Base-by-base conservation (phyloP, 2,329 filamentous ascomycete species). In the Colletotrichum sp. region DNA sequence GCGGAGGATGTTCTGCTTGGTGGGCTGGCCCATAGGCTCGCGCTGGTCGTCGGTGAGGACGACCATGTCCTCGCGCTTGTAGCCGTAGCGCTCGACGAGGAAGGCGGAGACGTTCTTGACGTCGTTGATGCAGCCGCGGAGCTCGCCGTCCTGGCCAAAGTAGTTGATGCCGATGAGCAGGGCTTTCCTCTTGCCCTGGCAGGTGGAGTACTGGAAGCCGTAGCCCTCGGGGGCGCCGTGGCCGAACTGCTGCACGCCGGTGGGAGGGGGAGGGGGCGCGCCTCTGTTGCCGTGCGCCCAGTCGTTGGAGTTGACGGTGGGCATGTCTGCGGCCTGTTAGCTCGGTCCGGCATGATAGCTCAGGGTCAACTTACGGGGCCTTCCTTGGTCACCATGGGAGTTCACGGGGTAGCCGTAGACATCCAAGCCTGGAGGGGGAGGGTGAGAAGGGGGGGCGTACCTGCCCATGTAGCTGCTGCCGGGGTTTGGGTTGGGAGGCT, bases 81-180 rank as follows among this genome's bases (percentile, higher is more conserved):
- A 96, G 66, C 90, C 88, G 81, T 94, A 93, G 75, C 88, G 87
- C 82, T 93, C 88, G 78, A 93, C 92, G 76, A 96, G 85, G 83
- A 95, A 96, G 71, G 86, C 85, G 36, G 93, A 94, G 84, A 96
- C 91, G 82, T 96, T 96, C 85, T 93, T 92, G 39, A 94, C 93
- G 82, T 96, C 94, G 85, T 96, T 96, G 89, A 96, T 95, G 84
- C 94, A 96, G 59, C 94, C 94, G 75, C 92, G 88, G 69, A 96
- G 90, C 87, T 95, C 93, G 65, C 91, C 93, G 27, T 92, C 85
- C 81, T 94, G 92, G 68, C 92, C 91, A 80, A 95, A 93, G 87
- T 96, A 96, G 88, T 96, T 96, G 88, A 96, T 95, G 68, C 94
- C 94, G 77, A 96, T 94, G 72, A 96, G 86, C 72, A 96, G 86